Evolutionary conservation across 208 protist genomes (phyloP).

Genomic region (Borovskyia barvae): DNA sequence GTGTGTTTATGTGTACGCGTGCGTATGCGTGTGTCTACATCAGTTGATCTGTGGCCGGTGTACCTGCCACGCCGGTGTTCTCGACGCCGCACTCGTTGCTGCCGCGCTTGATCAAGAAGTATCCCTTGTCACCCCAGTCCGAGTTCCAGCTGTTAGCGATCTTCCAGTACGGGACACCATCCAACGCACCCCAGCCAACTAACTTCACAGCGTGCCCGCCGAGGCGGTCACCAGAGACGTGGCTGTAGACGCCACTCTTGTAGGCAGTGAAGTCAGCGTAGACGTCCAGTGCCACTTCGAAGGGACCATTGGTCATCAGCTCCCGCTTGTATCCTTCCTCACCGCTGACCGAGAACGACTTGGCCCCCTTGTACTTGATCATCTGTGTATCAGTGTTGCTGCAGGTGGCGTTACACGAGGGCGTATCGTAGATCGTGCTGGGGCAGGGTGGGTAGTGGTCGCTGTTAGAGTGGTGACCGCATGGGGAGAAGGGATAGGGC

Average conservation of each 20-base stretch:
- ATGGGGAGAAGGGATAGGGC: constrained; percentile 79
- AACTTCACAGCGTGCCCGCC: constrained; percentile 88
- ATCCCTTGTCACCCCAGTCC: constrained; percentile 88
- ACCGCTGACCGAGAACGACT: constrained; percentile 44
- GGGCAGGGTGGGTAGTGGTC: constrained; percentile 63
- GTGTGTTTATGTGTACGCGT: background rate
- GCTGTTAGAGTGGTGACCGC: constrained; percentile 69
- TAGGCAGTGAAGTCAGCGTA: constrained; percentile 91
- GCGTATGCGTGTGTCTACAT: background rate
- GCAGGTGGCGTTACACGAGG: constrained; percentile 71
- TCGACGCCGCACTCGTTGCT: constrained; percentile 85
- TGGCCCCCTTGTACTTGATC: constrained; percentile 53
- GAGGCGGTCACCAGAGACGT: constrained; percentile 56
- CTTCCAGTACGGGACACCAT: constrained; percentile 85
- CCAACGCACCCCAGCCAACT: constrained; percentile 82
- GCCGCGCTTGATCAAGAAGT: constrained; percentile 79
- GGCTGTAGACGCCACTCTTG: constrained; percentile 89
- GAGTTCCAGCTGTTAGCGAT: constrained; percentile 90
- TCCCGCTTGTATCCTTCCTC: constrained; percentile 77
- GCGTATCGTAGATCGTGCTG: constrained; percentile 66
- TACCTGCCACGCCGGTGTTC: constrained; percentile 42
- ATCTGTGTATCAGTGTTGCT: constrained; percentile 16
- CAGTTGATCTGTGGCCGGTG: constrained; percentile 11
- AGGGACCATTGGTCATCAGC: constrained; percentile 83
- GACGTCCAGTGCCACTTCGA: constrained; percentile 87